phyloP scores from a whole-genome alignment of 805 yeast genomes.

The Dipodascus geniculatus region DNA sequence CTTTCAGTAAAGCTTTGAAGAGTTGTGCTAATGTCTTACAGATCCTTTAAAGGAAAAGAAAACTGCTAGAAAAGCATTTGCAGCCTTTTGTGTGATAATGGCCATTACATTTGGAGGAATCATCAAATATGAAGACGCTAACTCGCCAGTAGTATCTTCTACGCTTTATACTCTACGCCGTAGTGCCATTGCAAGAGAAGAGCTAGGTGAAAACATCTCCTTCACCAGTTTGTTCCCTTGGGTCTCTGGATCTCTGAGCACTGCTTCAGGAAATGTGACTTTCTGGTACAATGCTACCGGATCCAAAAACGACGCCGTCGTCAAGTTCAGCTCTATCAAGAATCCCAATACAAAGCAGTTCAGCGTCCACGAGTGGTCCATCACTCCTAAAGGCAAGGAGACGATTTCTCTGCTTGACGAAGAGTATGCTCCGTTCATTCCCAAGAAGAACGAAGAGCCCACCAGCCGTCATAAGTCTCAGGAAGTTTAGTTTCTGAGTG shows the following conservation, averaged over 20 bases:
- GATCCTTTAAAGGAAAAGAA: conserved; percentile 34
- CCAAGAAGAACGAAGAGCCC: conserved; percentile 22
- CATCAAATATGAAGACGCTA: conserved; percentile 86
- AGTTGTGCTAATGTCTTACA: conserved; percentile 2
- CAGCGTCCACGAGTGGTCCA: conserved; percentile 50
- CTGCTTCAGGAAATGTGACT: conserved; percentile 71
- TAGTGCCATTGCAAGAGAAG: conserved; percentile 47
- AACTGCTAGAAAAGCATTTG: conserved; percentile 42
- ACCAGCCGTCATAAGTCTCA: conserved; percentile 11
- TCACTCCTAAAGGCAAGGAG: conserved; percentile 36
- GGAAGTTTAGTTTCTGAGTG: no score
- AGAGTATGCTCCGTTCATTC: conserved; percentile 26
- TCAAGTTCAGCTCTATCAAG: conserved; percentile 60
- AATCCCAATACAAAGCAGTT: conserved; percentile 46
- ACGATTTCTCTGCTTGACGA: conserved; percentile 40
- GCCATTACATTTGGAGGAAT: conserved; percentile 48
- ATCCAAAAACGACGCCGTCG: conserved; percentile 38
- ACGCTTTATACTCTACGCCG: conserved; percentile 79
- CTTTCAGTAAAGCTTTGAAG: conserved; percentile 12
- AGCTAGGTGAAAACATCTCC: conserved; percentile 64
- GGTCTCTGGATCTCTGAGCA: conserved; percentile 76
- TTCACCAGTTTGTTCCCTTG: conserved; percentile 74
- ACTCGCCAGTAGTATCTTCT: conserved; percentile 80
- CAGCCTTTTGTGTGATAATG: conserved; percentile 42
- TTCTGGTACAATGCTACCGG: conserved; percentile 65